Percentiles rank a stretch among this genome's conserved stretches.
phyloP scores from a whole-genome alignment of 2,329 filamentous ascomycete genomes.

The Fusarium sp. region DNA sequence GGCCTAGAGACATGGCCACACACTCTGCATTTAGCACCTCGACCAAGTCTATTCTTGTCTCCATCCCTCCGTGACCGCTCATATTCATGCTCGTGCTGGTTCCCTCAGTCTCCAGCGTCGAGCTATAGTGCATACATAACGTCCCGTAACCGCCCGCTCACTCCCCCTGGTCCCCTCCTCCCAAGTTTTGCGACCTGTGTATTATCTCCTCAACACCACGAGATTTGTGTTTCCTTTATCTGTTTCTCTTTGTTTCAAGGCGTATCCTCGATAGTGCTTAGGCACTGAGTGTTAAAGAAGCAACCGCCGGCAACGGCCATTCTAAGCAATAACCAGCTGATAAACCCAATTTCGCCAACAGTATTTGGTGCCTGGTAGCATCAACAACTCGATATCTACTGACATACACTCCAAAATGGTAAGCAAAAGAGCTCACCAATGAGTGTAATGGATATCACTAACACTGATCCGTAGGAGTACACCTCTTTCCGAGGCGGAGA shows the following conservation, averaged over 20 bases:
- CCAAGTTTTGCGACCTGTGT: constrained; percentile 58
- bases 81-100: constrained; percentile 36
- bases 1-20: constrained; percentile 36
- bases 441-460: constrained; percentile 1
- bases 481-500: constrained; percentile 53
- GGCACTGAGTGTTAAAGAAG: constrained; percentile 43
- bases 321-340: constrained; percentile 32
- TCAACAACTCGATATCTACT: constrained; percentile 17
- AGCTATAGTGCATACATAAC: constrained; percentile 61
- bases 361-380: constrained; percentile 36
- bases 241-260: constrained; percentile 49
- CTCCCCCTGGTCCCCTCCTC: constrained; percentile 51
- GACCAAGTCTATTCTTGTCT: constrained; percentile 46
- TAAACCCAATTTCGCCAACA: constrained; percentile 32
- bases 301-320: constrained; percentile 56
- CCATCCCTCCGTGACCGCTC: constrained; percentile 42
- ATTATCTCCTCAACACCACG: constrained; percentile 51
- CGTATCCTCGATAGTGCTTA: constrained; percentile 39
- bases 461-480: constrained; percentile 50
- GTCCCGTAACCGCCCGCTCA: constrained; percentile 59
- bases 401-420: constrained; percentile 50
- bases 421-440: constrained; percentile 25
- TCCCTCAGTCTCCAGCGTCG: constrained; percentile 38
- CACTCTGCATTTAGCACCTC: constrained; percentile 33
- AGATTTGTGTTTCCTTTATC: constrained; percentile 48